Percentiles rank a stretch among this genome's conserved stretches.
Evolutionary conservation across 208 protist species (phyloP).

Genomic region (Trypanosoma melophagium): DNA sequence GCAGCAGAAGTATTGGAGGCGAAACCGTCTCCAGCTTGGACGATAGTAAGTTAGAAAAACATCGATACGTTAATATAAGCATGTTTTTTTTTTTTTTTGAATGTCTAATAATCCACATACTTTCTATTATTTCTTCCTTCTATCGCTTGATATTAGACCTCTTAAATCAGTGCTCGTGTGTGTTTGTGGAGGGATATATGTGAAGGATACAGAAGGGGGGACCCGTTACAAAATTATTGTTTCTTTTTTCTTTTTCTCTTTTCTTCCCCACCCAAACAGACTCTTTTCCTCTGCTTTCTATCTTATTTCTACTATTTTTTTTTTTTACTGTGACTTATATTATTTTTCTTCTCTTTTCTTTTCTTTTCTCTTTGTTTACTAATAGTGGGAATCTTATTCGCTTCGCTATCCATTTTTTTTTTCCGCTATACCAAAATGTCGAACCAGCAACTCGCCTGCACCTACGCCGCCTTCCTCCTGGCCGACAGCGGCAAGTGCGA

Average conservation of each 20-base stretch:
- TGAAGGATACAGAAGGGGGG: too few relatives aligned
- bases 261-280: too few relatives aligned
- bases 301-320: neutral
- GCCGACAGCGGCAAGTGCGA: slow-evolving; percentile 88
- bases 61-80: too few relatives aligned
- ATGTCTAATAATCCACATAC: neutral
- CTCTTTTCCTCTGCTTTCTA: neutral
- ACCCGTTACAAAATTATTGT: too few relatives aligned
- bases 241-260: too few relatives aligned
- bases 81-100: slow-evolving; percentile 12
- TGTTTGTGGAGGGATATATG: neutral
- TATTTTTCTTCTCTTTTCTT: neutral
- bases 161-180: neutral
- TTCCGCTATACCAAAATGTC: too few relatives aligned
- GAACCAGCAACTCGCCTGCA: slow-evolving; percentile 90
- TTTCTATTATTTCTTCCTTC: slow-evolving; percentile 12
- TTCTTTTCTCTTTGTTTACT: slow-evolving; percentile 21
- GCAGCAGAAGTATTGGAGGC: slow-evolving; percentile 28
- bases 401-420: slow-evolving; percentile 1
- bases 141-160: neutral
- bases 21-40: slow-evolving; percentile 42
- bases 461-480: slow-evolving; percentile 94
- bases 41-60: slow-evolving; percentile 7
- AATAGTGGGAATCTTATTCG: slow-evolving; percentile 2
- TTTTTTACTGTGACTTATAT: slow-evolving; percentile 3